Conservation (phyloP, 371 early-diverging fungal genomes). For the Mucor velutinosus region DNA sequence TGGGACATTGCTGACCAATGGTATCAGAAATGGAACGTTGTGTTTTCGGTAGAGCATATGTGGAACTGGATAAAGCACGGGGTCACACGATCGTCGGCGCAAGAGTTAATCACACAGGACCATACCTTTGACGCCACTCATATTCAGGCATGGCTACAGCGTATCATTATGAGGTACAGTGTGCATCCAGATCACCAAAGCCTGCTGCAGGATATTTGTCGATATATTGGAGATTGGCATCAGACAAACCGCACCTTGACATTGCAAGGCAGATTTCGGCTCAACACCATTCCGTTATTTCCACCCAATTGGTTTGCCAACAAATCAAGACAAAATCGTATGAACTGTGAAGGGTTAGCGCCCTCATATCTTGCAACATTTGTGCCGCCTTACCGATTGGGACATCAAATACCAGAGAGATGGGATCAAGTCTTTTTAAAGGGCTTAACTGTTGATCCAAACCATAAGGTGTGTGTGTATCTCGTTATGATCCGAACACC, state of each 20-base stretch:
- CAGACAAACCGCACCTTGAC: slow-evolving; percentile 39
- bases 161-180: slow-evolving; percentile 29
- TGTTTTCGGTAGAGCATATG: slow-evolving; percentile 48
- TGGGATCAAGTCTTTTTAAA: slow-evolving; percentile 51
- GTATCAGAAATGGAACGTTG: slow-evolving; percentile 50
- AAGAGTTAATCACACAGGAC: slow-evolving; percentile 6
- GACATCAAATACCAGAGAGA: slow-evolving; percentile 37
- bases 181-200: slow-evolving; percentile 38
- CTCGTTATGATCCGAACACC: background rate
- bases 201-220: slow-evolving; percentile 36
- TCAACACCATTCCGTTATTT: slow-evolving; percentile 41
- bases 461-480: slow-evolving; percentile 28
- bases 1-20: slow-evolving; percentile 53
- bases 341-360: slow-evolving; percentile 34
- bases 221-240: slow-evolving; percentile 37
- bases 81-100: slow-evolving; percentile 18
- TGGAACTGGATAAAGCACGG: slow-evolving; percentile 41
- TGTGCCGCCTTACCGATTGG: slow-evolving; percentile 42
- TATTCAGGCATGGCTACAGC: slow-evolving; percentile 39
- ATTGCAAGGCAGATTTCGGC: slow-evolving; percentile 26
- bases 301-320: slow-evolving; percentile 47
- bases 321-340: slow-evolving; percentile 30
- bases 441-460: slow-evolving; percentile 39
- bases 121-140: slow-evolving; percentile 18
- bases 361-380: slow-evolving; percentile 46